Evolutionary conservation across 2,329 filamentous ascomycete species (phyloP).

Genomic region (Penicillium sp.): DNA sequence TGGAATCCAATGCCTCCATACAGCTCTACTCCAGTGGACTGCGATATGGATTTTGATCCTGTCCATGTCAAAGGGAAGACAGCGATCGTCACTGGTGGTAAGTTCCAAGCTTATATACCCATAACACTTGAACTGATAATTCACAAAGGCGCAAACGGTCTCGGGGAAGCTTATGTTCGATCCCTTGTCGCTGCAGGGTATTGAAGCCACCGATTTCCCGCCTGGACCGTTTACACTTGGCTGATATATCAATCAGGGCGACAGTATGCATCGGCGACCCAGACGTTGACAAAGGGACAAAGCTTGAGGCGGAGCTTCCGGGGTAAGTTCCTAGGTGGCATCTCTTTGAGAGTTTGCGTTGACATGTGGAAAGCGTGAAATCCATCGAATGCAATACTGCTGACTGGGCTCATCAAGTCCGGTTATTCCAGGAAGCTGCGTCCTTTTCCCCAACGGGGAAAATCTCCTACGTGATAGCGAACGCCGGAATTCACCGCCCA

Average conservation of each 20-base stretch:
- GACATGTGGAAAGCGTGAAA: constrained; percentile 17
- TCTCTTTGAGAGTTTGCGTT: no score
- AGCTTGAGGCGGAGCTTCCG: constrained; percentile 22
- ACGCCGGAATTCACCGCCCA: constrained; percentile 31
- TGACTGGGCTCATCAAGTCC: constrained; percentile 33
- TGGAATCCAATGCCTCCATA: background rate
- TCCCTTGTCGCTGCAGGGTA: constrained; percentile 26
- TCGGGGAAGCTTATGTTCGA: constrained; percentile 33
- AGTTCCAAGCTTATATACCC: background rate
- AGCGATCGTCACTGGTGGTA: constrained; percentile 29
- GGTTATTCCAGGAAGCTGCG: constrained; percentile 27
- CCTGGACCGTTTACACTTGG: no score
- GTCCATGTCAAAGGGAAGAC: constrained; percentile 29
- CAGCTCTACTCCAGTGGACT: background rate
- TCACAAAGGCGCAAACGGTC: constrained; percentile 29
- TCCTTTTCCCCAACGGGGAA: constrained; percentile 26
- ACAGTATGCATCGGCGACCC: constrained; percentile 22
- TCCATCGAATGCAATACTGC: constrained; percentile 33
- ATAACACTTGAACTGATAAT: background rate
- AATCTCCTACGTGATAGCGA: constrained; percentile 34
- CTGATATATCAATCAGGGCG: constrained; percentile 4
- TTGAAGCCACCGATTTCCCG: background rate
- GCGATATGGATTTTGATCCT: background rate
- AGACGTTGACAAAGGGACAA: constrained; percentile 18
- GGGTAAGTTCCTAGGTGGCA: constrained; percentile 16